Evolutionary conservation across 2,329 filamentous ascomycete species (phyloP), one percentile per base, ranked within the genome.

Genomic region (Dissoconium aciculare): DNA sequence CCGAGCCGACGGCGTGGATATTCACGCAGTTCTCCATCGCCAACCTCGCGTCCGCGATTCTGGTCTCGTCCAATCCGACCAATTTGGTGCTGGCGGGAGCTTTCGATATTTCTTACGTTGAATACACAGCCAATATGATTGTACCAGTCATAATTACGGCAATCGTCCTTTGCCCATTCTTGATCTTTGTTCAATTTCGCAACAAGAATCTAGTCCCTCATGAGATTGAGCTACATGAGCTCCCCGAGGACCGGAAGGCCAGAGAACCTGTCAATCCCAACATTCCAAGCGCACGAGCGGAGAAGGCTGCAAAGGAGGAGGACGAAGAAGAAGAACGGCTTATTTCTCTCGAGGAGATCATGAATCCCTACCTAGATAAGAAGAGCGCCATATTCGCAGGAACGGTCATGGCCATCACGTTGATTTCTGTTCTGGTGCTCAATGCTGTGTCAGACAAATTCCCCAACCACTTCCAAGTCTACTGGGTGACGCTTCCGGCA

Each of bases 321-420:
- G 57, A 63, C 16, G 55, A 63, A 5, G 65, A 71, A 15, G 53
- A 69, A 34, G 60, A 55, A 3, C 66, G 75, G 38, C 52, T 67
- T 0, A 54, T 76, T 19, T 72, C 72, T 0, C 63, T 82, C 0
- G 74, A 78, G 39, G 76, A 82, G 44, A 44, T 46, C 30, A 46
- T 52, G 29, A 92, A 93, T 62, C 72, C 95, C 43, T 81, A 75
- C 16, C 62, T 80, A 28, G 84, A 95, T 45, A 89, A 98, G 69
- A 94, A 92, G 63, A 79, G 83, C 56, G 73, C 81, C 36, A 98
- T 91, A 58, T 82, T 80, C 33, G 76, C 75, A 1, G 70, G 64
- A 0, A 39, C 70, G 4, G 59, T 82, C 33, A 81, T 83, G 74
- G 64, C 72, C 2, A 62, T 60, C 0, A 78, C 76, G 0, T 62